Base-by-base conservation (phyloP, 345 rosid genomes). In the Combretum micranthum region DNA sequence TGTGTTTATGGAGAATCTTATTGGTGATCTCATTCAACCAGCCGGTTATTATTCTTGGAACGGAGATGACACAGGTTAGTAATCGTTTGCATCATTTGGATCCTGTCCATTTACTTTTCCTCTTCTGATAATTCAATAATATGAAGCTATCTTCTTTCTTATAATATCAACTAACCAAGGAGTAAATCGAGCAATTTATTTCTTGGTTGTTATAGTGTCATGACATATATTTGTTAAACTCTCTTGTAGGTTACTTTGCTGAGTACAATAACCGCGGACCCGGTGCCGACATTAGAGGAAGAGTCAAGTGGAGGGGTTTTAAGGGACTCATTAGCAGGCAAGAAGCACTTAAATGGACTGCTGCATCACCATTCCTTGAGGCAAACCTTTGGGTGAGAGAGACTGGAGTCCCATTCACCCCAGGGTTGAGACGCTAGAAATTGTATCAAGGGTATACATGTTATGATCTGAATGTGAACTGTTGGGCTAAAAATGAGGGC, bases 211-310 rank as follows among this genome's bases (percentile, higher is more conserved):
- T 32, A 9, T 32, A 7, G 39, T 32, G 39, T 11, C 39, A 7
- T 32, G 39, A 32, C 39, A 32, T 32, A 5, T 32, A 32, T 32
- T 32, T 32, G 39, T 11, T 1, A 32, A 32, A n/a, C n/a, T n/a
- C 39, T 3, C 39, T 32, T 32, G 39, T 11, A 32, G 39, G 39
- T 72, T n/a, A 58, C 46, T 63, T 81, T 63, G 73, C 72, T 5
- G 97, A 90, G 63, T 83, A 76, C 48, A 67, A 39, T 9, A 87
- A 90, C 79, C 64, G 68, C 2, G 93, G 97, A 15, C 87, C 88
- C 1, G 90, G 93, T 13, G 82, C 90, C 2, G 51, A 13, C 14
- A 66, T 75, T 39, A 51, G 22, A 7, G 23, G 60, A 22, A 83
- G 96, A 62, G 84, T 80, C 26, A 72, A 58, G 47, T 87, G 95